These are phyloP conservation scores for Eremothecium cymbalariae DNA, from an alignment of 1,139 yeast genomes.

Conservation along the genomic window DNA sequence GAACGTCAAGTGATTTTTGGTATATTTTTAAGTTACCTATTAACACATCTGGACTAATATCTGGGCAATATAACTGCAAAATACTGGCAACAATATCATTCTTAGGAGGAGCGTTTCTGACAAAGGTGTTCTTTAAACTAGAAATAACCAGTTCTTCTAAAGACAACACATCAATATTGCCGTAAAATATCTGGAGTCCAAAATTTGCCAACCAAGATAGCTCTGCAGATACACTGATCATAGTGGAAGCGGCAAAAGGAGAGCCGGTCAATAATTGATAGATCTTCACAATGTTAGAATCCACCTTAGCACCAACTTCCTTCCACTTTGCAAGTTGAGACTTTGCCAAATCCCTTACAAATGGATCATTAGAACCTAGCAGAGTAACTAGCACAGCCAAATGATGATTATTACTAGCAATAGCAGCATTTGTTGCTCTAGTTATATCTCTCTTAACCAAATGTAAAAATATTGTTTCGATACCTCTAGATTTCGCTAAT, in stretches of 20 bases:
- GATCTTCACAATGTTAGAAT: conserved; percentile 42
- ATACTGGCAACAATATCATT: conserved; percentile 32
- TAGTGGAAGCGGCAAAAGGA: conserved; percentile 27
- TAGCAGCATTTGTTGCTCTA: conserved; percentile 55
- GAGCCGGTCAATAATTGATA: conserved; percentile 62
- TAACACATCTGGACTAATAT: conserved; percentile 26
- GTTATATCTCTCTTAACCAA: conserved; percentile 51
- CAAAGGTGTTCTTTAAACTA: conserved; percentile 23
- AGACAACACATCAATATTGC: conserved; percentile 36
- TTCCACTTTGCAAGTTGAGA: conserved; percentile 63
- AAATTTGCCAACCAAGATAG: conserved; percentile 64
- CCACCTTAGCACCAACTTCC: conserved; percentile 21
- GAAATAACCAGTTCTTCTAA: conserved; percentile 34
- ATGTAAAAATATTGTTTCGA: conserved; percentile 44
- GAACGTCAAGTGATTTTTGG: conserved; percentile 27
- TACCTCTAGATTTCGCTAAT: conserved; percentile 18
- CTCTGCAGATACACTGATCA: conserved; percentile 35
- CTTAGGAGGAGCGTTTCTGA: conserved; percentile 20
- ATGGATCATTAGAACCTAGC: conserved; percentile 58
- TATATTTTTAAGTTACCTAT: conserved; percentile 19
- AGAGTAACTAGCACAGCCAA: conserved; percentile 63
- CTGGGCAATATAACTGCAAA: conserved; percentile 38
- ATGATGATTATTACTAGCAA: conserved; percentile 53
- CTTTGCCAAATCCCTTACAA: conserved; percentile 47
- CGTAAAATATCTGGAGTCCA: conserved; percentile 55